phyloP scores from a whole-genome alignment of 176 grass and related monocot genomes.

The Dactylis glomerata region DNA sequence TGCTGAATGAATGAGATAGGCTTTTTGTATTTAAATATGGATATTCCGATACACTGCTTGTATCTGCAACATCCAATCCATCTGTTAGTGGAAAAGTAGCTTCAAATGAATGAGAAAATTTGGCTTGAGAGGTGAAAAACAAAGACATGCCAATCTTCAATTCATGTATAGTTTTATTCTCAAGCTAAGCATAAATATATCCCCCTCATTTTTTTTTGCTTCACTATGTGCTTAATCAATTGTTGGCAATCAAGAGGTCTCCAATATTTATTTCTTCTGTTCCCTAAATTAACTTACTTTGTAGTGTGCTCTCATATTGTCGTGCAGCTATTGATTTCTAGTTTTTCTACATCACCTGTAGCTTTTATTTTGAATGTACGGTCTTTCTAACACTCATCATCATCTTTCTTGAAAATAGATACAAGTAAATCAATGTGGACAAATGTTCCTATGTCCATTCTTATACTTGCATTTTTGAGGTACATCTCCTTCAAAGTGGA shows the following conservation, averaged over 20 bases:
- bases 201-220: not conserved
- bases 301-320: not conserved
- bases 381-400: constrained; percentile 10
- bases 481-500: constrained; percentile 89
- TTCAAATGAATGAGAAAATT: constrained; percentile 3
- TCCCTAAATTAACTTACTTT: not conserved
- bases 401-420: constrained; percentile 59
- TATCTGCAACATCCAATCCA: not conserved
- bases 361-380: constrained; percentile 3
- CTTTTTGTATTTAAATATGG: not conserved
- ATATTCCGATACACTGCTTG: not conserved
- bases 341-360: not conserved
- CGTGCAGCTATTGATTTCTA: not conserved
- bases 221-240: not conserved
- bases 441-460: constrained; percentile 93
- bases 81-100: not conserved
- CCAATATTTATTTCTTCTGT: not conserved
- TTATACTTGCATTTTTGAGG: constrained; percentile 80
- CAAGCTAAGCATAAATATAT: not conserved
- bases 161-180: not conserved
- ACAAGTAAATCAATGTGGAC: constrained; percentile 99
- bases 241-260: constrained; percentile 3
- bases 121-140: constrained; percentile 4
- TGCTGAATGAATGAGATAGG: not conserved
- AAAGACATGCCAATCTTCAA: not conserved